Conservation (phyloP, 2,329 filamentous ascomycete genomes). For the Hymenoscyphus salicellus region DNA sequence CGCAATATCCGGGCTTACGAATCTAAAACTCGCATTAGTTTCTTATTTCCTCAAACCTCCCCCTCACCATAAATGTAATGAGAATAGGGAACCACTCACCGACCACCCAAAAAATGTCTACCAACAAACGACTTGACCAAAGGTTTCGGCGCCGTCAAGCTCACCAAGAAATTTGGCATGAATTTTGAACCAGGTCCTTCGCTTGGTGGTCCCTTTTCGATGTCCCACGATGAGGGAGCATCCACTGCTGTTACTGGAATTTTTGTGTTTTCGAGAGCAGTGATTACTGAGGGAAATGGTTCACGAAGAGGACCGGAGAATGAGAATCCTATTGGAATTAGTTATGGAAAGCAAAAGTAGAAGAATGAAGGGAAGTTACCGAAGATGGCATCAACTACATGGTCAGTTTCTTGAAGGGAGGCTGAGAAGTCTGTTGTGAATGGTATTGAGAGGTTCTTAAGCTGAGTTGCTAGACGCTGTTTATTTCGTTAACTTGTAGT, state of each 20-base stretch:
- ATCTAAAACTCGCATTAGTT: constrained; percentile 48
- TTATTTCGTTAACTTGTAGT: constrained; percentile 1
- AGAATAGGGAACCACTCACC: constrained; percentile 45
- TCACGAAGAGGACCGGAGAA: constrained; percentile 92
- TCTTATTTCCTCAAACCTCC: background rate
- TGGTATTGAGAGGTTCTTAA: constrained; percentile 76
- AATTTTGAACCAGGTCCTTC: constrained; percentile 77
- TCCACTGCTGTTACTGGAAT: constrained; percentile 85
- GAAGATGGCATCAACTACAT: constrained; percentile 91
- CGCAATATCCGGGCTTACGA: constrained; percentile 73
- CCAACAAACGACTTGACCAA: constrained; percentile 80
- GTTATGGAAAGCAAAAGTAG: constrained; percentile 2
- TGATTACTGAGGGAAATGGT: constrained; percentile 81
- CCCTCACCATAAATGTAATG: background rate
- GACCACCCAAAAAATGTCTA: constrained; percentile 86
- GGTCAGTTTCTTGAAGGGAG: constrained; percentile 67
- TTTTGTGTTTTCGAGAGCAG: constrained; percentile 67
- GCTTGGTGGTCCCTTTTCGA: constrained; percentile 77
- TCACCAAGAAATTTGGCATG: constrained; percentile 76
- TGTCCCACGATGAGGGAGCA: constrained; percentile 91
- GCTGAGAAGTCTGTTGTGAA: constrained; percentile 77
- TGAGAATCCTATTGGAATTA: constrained; percentile 65
- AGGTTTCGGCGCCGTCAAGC: constrained; percentile 90
- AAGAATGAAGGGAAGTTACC: constrained; percentile 53
- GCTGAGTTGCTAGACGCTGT: constrained; percentile 78